Conservation (phyloP, 768 basidiomycete species). For the Russula olivacea region DNA sequence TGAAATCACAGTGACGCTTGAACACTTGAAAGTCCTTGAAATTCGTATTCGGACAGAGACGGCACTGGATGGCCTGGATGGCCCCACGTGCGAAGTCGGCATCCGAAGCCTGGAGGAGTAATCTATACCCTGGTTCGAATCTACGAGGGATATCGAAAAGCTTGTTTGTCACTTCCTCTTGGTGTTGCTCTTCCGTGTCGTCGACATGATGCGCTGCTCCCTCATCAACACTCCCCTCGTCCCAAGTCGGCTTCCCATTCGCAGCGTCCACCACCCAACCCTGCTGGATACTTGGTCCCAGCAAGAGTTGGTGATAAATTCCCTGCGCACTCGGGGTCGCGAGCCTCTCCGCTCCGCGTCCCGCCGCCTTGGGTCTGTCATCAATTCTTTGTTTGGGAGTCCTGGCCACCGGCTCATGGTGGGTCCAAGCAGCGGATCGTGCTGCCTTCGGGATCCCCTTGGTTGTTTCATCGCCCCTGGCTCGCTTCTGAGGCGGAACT, state of each 20-base stretch:
- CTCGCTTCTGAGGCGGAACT: neutral
- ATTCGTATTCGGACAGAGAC: neutral
- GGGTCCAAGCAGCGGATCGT: neutral
- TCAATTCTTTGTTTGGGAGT: neutral
- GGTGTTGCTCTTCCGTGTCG: neutral
- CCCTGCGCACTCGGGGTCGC: neutral
- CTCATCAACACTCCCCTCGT: neutral
- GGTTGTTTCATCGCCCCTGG: neutral
- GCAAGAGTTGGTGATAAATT: neutral
- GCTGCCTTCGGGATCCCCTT: neutral
- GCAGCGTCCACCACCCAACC: neutral
- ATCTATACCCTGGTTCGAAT: neutral
- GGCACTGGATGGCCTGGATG: neutral
- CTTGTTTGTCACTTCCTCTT: neutral
- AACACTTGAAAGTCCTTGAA: neutral
- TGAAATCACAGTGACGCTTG: neutral
- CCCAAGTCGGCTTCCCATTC: neutral
- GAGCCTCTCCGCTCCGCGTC: conserved; percentile 15
- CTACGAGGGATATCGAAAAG: neutral
- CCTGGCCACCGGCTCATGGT: neutral
- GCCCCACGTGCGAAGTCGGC: neutral
- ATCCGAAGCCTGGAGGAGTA: neutral
- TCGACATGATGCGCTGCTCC: neutral
- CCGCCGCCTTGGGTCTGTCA: neutral
- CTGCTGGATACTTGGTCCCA: neutral